Percentiles rank a stretch among this genome's conserved stretches.
Conservation (phyloP, 441 rosid species). For the Biscutella auriculata region DNA sequence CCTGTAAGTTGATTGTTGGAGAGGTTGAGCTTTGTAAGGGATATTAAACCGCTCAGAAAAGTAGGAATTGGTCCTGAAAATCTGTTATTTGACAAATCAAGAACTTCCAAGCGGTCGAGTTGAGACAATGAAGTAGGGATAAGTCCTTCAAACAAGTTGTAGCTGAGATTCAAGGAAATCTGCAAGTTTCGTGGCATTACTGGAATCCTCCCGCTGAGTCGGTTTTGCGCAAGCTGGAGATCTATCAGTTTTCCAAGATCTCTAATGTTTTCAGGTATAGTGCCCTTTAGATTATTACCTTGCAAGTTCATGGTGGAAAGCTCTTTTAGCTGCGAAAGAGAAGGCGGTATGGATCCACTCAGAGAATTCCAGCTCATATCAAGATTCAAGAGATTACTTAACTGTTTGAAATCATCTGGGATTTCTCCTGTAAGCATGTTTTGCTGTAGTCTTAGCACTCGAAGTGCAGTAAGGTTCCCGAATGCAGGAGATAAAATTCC, state of each 20-base stretch:
- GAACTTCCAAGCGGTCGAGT: conserved; percentile 39
- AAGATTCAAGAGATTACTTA: conserved; percentile 26
- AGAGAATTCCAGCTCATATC: conserved; percentile 48
- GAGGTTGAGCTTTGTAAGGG: conserved; percentile 45
- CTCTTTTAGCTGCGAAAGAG: conserved; percentile 28
- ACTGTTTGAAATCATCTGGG: conserved; percentile 25
- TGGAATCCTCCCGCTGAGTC: conserved; percentile 41
- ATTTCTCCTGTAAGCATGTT: conserved; percentile 48
- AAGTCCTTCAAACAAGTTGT: conserved; percentile 37
- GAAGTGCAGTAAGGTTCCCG: conserved; percentile 35
- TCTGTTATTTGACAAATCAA: conserved; percentile 62
- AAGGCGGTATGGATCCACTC: conserved; percentile 46
- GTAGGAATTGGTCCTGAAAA: conserved; percentile 44
- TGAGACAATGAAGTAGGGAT: conserved; percentile 32
- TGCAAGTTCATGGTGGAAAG: conserved; percentile 41
- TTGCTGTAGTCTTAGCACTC: conserved; percentile 42
- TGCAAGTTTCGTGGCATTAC: conserved; percentile 43
- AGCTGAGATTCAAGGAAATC: conserved; percentile 62
- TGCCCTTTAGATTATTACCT: conserved; percentile 41
- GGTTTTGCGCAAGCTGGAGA: conserved; percentile 60
- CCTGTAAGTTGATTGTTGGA: conserved; percentile 50
- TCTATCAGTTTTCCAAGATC: conserved; percentile 32
- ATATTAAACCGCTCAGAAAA: neutral
- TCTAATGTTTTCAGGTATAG: conserved; percentile 34
- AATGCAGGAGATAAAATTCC: conserved; percentile 35